Evolutionary conservation across 2,329 filamentous ascomycete species (phyloP).

Genomic region (Parascedosporium putredinis): DNA sequence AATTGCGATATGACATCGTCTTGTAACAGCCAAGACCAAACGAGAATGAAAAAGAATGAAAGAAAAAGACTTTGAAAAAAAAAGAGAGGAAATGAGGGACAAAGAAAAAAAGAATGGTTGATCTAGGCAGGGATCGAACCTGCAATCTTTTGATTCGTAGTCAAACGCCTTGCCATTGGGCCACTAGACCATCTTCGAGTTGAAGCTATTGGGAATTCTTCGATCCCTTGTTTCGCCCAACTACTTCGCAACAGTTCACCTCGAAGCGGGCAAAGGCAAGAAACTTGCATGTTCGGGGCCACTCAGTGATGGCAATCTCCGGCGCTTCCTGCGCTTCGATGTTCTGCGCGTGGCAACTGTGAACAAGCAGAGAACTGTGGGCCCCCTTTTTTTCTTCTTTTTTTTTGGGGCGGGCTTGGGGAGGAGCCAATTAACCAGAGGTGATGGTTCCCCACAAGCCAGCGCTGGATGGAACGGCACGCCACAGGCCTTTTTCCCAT

Average conservation of each 20-base stretch:
- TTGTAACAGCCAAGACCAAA: no score
- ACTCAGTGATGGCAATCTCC: background rate
- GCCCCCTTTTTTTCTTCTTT: no score
- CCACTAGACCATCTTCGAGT: slow-evolving; percentile 3
- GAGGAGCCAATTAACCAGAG: no score
- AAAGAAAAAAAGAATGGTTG: background rate
- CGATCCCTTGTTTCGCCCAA: background rate
- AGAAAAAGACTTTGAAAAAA: background rate
- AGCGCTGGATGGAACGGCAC: no score
- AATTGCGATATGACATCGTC: no score
- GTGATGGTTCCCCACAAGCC: no score
- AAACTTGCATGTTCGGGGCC: no score
- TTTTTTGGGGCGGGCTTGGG: no score
- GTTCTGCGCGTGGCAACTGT: background rate
- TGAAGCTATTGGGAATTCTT: background rate
- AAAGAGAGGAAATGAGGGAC: slow-evolving; percentile 11
- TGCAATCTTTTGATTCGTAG: slow-evolving; percentile 4
- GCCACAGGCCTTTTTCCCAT: no score
- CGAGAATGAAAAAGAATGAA: no score
- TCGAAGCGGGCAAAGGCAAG: no score
- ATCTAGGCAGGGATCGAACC: slow-evolving; percentile 3
- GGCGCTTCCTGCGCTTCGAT: background rate
- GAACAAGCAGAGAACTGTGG: background rate
- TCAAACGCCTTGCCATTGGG: slow-evolving; percentile 4
- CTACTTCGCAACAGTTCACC: background rate